Conservation (phyloP, 78 protist species). For the Acrasis kona region DNA sequence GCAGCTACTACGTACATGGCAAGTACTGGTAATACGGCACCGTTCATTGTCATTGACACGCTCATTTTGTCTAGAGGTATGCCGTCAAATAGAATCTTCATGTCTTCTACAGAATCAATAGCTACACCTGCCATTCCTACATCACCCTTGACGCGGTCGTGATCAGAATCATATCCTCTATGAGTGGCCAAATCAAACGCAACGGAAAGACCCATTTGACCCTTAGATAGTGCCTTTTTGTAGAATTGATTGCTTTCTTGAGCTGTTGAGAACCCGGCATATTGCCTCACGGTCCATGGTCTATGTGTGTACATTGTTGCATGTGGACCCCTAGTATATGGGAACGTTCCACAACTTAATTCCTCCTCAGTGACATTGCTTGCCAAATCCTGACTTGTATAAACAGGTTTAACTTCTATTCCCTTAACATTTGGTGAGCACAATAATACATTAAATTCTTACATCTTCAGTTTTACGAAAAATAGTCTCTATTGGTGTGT, state of each 20-base stretch:
- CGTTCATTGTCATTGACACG: slow-evolving; percentile 97
- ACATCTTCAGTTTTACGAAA: too few relatives aligned
- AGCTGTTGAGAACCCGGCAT: slow-evolving; percentile 89
- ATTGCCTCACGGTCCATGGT: slow-evolving; percentile 97
- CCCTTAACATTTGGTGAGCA: too few relatives aligned
- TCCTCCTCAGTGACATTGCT: too few relatives aligned
- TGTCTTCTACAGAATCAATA: slow-evolving; percentile 88
- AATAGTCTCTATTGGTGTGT: too few relatives aligned
- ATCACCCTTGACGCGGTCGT: slow-evolving; percentile 85
- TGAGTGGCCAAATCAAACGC: slow-evolving; percentile 98
- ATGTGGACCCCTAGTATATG: slow-evolving; percentile 93
- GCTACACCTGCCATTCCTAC: slow-evolving; percentile 99
- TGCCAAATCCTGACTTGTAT: slow-evolving; percentile 38
- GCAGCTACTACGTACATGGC: slow-evolving; percentile 92
- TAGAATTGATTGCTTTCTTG: slow-evolving; percentile 93
- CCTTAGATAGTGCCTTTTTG: slow-evolving; percentile 63
- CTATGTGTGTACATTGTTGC: slow-evolving; percentile 90
- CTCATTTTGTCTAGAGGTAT: slow-evolving; percentile 79
- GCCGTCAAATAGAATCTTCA: slow-evolving; percentile 64
- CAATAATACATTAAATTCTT: too few relatives aligned
- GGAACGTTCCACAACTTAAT: slow-evolving; percentile 81
- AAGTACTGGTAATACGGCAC: slow-evolving; percentile 93
- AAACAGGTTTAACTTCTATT: slow-evolving; percentile 65
- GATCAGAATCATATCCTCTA: slow-evolving; percentile 94
- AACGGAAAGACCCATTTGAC: slow-evolving; percentile 89